Evolutionary conservation across 2,329 filamentous ascomycete species (phyloP).

Genomic region (Lasiodiplodia sp.): DNA sequence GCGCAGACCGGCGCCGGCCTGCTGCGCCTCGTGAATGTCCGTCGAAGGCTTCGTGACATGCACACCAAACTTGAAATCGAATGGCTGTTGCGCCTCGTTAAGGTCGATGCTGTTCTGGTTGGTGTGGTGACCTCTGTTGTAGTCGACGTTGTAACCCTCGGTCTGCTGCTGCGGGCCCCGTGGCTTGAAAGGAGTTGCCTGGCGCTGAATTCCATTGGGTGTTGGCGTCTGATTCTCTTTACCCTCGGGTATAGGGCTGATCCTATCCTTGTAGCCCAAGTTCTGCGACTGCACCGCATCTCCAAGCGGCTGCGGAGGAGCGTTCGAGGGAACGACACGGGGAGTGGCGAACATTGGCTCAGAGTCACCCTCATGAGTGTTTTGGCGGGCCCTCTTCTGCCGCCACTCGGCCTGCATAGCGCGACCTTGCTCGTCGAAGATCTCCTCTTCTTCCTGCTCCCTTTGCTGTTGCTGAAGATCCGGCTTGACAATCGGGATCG

Average conservation of each 20-base stretch:
- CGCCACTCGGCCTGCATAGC: conserved; percentile 70
- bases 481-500: conserved; percentile 79
- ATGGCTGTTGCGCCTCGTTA: conserved; percentile 54
- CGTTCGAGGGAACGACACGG: conserved; percentile 44
- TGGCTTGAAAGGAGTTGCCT: conserved; percentile 32
- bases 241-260: conserved; percentile 40
- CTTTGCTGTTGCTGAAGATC: conserved; percentile 47
- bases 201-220: conserved; percentile 25
- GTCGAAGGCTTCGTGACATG: conserved; percentile 49
- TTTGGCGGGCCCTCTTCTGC: conserved; percentile 76
- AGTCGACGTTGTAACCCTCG: conserved; percentile 2
- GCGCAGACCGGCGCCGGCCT: conserved; percentile 30
- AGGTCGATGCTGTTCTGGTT: conserved; percentile 23
- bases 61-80: conserved; percentile 59
- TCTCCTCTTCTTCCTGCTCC: conserved; percentile 49
- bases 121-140: conserved; percentile 12
- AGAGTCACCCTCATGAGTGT: conserved; percentile 71
- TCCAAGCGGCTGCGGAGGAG: conserved; percentile 39
- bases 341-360: conserved; percentile 74
- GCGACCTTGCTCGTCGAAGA: conserved; percentile 68
- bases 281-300: conserved; percentile 40
- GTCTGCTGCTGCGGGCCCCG: conserved; percentile 38
- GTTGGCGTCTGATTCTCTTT: conserved; percentile 49
- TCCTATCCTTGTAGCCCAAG: conserved; percentile 36
- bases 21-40: conserved; percentile 32